Conservation (phyloP, 169 alveolate species). For the Plasmodium blacklocki region DNA sequence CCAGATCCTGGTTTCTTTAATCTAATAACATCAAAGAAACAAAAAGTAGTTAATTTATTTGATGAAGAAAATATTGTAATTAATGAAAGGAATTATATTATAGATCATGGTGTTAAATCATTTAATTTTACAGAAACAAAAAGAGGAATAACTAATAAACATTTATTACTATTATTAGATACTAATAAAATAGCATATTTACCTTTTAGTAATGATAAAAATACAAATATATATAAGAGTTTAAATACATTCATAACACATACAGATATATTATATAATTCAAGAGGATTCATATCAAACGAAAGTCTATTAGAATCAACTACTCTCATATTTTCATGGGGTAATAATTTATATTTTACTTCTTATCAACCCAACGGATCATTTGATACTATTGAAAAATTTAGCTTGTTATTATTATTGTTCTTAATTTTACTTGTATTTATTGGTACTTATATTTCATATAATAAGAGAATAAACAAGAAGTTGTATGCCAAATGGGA, state of each 20-base stretch:
- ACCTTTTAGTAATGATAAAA: constrained; percentile 27
- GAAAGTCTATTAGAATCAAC: constrained; percentile 74
- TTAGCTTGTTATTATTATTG: constrained; percentile 26
- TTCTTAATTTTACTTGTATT: constrained; percentile 55
- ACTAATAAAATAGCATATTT: constrained; percentile 53
- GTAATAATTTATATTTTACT: constrained; percentile 58
- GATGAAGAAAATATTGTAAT: constrained; percentile 51
- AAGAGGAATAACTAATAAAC: constrained; percentile 74
- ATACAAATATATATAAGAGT: constrained; percentile 21
- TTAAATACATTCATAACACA: constrained; percentile 63
- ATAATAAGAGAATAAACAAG: constrained; percentile 48
- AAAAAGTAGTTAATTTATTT: constrained; percentile 63
- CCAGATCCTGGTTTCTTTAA: constrained; percentile 67
- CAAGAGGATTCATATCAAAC: constrained; percentile 66
- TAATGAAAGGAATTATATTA: constrained; percentile 68
- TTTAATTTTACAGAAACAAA: constrained; percentile 76
- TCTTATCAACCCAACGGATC: constrained; percentile 74
- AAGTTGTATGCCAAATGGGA: constrained; percentile 50
- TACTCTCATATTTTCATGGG: constrained; percentile 74
- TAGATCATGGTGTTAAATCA: constrained; percentile 65
- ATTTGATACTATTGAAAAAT: constrained; percentile 56
- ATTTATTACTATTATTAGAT: constrained; percentile 56
- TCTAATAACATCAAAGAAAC: constrained; percentile 60
- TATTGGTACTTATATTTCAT: constrained; percentile 60
- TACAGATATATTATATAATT: constrained; percentile 68